Percentiles rank a stretch among this genome's conserved stretches.
Conservation (phyloP, 345 rosid species). For the Microcos paniculata region DNA sequence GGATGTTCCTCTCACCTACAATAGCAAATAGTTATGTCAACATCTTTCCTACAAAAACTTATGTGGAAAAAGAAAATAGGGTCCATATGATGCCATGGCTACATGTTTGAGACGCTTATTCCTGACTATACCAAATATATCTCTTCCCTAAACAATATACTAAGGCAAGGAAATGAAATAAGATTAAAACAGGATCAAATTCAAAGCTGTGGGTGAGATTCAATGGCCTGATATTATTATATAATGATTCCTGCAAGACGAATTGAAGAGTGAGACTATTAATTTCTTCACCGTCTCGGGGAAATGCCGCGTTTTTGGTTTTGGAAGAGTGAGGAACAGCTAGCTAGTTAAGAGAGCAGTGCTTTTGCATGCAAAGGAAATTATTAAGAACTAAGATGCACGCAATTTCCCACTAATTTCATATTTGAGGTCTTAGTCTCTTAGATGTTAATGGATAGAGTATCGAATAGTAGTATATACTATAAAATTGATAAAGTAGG, state of each 20-base stretch:
- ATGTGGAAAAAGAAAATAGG: neutral
- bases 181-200: neutral
- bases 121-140: neutral
- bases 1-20: neutral
- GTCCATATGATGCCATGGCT: neutral
- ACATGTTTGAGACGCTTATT: neutral
- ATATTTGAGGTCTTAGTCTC: neutral
- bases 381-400: neutral
- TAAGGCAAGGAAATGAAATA: neutral
- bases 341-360: neutral
- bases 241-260: too few relatives aligned
- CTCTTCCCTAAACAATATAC: neutral
- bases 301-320: neutral
- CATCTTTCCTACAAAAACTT: neutral
- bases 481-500: neutral
- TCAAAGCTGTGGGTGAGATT: neutral
- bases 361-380: neutral
- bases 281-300: conserved; percentile 1
- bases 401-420: conserved; percentile 13
- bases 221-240: too few relatives aligned
- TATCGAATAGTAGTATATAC: neutral
- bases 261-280: too few relatives aligned
- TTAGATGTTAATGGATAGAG: neutral
- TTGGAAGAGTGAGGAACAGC: neutral
- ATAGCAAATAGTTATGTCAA: neutral